phyloP scores from a whole-genome alignment of 306 rosid genomes.

The Myrica gale region DNA sequence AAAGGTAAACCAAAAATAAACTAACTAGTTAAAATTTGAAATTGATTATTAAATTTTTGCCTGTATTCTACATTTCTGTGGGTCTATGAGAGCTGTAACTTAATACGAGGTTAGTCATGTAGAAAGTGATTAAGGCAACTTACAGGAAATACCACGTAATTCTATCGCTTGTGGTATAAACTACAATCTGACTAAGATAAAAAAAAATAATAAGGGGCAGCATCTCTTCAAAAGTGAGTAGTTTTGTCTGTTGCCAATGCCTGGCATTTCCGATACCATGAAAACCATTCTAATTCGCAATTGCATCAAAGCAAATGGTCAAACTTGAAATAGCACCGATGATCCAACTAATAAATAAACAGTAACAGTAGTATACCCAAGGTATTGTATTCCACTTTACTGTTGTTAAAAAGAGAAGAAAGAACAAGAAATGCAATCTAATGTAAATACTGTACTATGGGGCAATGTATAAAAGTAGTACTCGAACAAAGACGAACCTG shows the following conservation, averaged over 20 bases:
- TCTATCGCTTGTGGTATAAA: background rate
- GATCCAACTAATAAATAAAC: background rate
- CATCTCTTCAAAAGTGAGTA: background rate
- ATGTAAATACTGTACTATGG: background rate
- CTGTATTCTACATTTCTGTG: background rate
- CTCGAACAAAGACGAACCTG: constrained; percentile 42
- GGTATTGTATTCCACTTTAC: background rate
- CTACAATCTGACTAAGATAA: too few species aligned
- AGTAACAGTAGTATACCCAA: background rate
- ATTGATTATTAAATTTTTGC: background rate
- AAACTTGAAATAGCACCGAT: background rate
- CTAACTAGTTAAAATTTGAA: background rate
- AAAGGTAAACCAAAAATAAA: background rate
- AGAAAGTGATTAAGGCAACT: background rate
- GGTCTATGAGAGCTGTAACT: background rate
- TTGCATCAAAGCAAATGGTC: background rate
- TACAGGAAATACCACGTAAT: background rate
- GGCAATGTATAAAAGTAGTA: background rate
- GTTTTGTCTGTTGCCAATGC: background rate
- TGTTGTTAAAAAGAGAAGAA: background rate
- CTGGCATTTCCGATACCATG: background rate
- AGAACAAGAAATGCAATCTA: background rate
- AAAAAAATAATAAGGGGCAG: too few species aligned
- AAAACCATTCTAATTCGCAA: background rate
- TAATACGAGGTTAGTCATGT: background rate